These are phyloP conservation scores for Fusarium odoratissimum DNA, from an alignment of 2,329 filamentous ascomycete genomes.

Conservation along the genomic window DNA sequence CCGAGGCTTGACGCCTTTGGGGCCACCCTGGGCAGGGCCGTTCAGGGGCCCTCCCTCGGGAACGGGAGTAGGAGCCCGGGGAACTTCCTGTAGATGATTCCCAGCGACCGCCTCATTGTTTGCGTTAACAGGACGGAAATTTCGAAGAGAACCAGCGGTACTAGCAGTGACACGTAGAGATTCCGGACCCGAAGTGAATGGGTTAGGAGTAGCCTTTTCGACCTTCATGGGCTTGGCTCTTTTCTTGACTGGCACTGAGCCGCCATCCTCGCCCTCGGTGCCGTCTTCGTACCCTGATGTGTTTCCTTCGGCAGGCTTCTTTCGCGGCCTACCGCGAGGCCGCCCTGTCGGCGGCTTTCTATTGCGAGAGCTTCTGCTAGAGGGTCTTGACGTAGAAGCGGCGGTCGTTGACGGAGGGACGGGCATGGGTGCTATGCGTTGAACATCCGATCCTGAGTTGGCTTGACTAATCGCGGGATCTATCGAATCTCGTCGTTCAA, in stretches of 20 bases:
- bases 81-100: slow-evolving; percentile 75
- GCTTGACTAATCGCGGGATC: slow-evolving; percentile 34
- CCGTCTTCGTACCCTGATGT: slow-evolving; percentile 79
- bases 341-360: slow-evolving; percentile 63
- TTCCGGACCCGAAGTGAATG: slow-evolving; percentile 79
- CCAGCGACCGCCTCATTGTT: slow-evolving; percentile 56
- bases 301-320: slow-evolving; percentile 69
- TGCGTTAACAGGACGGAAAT: slow-evolving; percentile 78
- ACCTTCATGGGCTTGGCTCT: slow-evolving; percentile 81
- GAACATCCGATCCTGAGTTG: slow-evolving; percentile 46
- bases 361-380: slow-evolving; percentile 65
- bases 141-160: slow-evolving; percentile 87
- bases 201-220: slow-evolving; percentile 76
- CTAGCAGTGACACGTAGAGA: slow-evolving; percentile 91
- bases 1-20: slow-evolving; percentile 57
- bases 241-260: slow-evolving; percentile 64
- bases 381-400: slow-evolving; percentile 61
- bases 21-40: slow-evolving; percentile 46
- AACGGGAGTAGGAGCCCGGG: slow-evolving; percentile 81
- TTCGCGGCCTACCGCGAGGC: slow-evolving; percentile 67
- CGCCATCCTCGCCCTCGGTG: slow-evolving; percentile 67
- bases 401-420: slow-evolving; percentile 42
- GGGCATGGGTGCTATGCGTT: slow-evolving; percentile 52
- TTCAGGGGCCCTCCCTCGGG: slow-evolving; percentile 60
- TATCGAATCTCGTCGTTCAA: slow-evolving; percentile 46